Evolutionary conservation across 2,329 filamentous ascomycete genomes (phyloP).

Genomic region (Penicillium sp.): DNA sequence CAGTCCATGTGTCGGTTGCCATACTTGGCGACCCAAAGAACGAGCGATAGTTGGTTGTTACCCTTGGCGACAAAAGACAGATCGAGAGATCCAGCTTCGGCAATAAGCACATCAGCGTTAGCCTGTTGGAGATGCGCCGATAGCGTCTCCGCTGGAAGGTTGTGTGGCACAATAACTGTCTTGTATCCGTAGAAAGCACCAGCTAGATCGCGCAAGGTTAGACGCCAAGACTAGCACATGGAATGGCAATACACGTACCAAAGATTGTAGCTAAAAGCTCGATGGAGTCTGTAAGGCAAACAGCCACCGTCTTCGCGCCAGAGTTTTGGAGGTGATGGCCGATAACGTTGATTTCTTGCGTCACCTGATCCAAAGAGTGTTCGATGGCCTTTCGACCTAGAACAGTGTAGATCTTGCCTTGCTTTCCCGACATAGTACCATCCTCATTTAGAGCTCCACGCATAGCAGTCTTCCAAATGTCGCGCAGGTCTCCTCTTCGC

Average conservation of each 20-base stretch:
- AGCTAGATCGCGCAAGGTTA: conserved; percentile 48
- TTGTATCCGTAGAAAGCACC: conserved; percentile 86
- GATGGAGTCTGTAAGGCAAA: conserved; percentile 90
- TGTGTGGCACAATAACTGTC: conserved; percentile 80
- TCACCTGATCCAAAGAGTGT: conserved; percentile 69
- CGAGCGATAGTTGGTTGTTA: conserved; percentile 69
- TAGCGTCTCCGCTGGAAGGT: conserved; percentile 67
- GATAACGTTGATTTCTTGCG: conserved; percentile 81
- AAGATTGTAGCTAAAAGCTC: conserved; percentile 82
- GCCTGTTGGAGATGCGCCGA: conserved; percentile 70
- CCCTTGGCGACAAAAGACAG: conserved; percentile 68
- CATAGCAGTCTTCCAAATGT: conserved; percentile 78
- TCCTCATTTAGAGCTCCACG: conserved; percentile 63
- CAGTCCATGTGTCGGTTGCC: conserved; percentile 92
- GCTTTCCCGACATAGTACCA: conserved; percentile 58
- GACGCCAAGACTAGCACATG: not conserved
- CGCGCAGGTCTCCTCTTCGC: conserved; percentile 82
- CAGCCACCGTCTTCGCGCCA: conserved; percentile 69
- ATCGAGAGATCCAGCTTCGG: conserved; percentile 81
- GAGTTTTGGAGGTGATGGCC: conserved; percentile 73
- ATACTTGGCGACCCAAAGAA: conserved; percentile 91
- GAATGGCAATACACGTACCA: conserved; percentile 42
- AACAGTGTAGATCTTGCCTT: conserved; percentile 73
- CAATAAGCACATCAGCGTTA: conserved; percentile 76
- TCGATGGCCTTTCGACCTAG: conserved; percentile 72